phyloP scores from a whole-genome alignment of 1,284 basidiomycete species.

The Apiotrichum montevideense region DNA sequence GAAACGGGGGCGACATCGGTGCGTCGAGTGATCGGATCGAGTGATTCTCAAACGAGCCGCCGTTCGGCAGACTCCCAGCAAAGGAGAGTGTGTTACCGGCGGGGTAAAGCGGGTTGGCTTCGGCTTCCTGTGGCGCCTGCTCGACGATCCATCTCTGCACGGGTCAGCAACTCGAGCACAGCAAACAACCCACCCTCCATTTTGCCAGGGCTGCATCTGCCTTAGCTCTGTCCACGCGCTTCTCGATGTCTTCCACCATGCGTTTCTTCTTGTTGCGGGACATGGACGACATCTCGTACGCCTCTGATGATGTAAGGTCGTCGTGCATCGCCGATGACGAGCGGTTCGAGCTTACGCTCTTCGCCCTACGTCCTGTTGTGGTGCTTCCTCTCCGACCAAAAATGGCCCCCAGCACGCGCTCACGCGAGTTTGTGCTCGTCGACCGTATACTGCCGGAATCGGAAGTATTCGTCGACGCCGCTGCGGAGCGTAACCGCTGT shows the following conservation, averaged over 20 bases:
- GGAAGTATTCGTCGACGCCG: neutral
- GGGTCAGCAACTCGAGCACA: constrained; percentile 2
- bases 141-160: constrained; percentile 37
- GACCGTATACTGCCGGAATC: neutral
- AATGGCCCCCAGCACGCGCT: constrained; percentile 1
- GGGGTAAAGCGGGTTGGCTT: constrained; percentile 2
- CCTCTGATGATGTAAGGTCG: neutral
- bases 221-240: constrained; percentile 17
- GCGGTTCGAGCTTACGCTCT: constrained; percentile 8
- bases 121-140: constrained; percentile 17
- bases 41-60: neutral
- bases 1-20: neutral
- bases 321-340: constrained; percentile 2
- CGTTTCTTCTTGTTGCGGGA: constrained; percentile 8
- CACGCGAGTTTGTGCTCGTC: neutral
- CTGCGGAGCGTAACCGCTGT: neutral
- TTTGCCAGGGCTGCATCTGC: constrained; percentile 38
- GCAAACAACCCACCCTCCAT: constrained; percentile 35
- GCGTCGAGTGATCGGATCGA: neutral
- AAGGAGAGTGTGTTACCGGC: neutral
- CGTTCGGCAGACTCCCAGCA: neutral
- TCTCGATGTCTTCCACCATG: constrained; percentile 9
- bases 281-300: constrained; percentile 12
- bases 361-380: neutral
- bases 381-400: constrained; percentile 8